A percentile compares a stretch with the other conserved stretches of the same genome.
phyloP scores from a whole-genome alignment of 2,329 filamentous ascomycete genomes.

The Diaporthe vaccinii region DNA sequence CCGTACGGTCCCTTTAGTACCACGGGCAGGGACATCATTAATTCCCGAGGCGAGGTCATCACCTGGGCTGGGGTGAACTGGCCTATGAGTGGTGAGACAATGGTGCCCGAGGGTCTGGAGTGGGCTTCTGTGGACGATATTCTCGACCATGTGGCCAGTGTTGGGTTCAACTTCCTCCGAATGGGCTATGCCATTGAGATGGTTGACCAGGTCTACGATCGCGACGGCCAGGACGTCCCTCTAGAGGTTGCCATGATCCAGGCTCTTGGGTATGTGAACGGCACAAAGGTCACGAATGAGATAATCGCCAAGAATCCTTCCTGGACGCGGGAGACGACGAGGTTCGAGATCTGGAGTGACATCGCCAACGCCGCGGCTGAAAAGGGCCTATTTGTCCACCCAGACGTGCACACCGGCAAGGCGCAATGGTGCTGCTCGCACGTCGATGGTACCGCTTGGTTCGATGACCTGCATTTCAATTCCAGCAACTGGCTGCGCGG shows the following conservation, averaged over 20 bases:
- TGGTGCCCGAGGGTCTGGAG: slow-evolving; percentile 69
- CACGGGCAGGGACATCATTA: slow-evolving; percentile 54
- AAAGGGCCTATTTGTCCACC: slow-evolving; percentile 55
- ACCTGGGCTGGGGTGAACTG: slow-evolving; percentile 55
- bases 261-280: slow-evolving; percentile 62
- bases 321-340: slow-evolving; percentile 62
- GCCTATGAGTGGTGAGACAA: slow-evolving; percentile 61
- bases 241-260: slow-evolving; percentile 54
- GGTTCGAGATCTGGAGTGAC: slow-evolving; percentile 57
- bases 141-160: slow-evolving; percentile 60
- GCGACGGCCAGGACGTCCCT: slow-evolving; percentile 54
- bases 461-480: slow-evolving; percentile 68
- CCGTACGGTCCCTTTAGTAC: slow-evolving; percentile 57
- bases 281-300: slow-evolving; percentile 58
- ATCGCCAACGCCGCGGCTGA: slow-evolving; percentile 51
- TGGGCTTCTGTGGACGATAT: slow-evolving; percentile 64
- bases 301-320: slow-evolving; percentile 64
- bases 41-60: slow-evolving; percentile 52
- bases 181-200: slow-evolving; percentile 70
- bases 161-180: slow-evolving; percentile 69
- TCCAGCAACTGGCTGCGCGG: slow-evolving; percentile 68
- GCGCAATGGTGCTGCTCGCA: slow-evolving; percentile 61
- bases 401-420: slow-evolving; percentile 57
- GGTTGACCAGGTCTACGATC: slow-evolving; percentile 62
- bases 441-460: slow-evolving; percentile 67